Evolutionary conservation across 805 yeast genomes (phyloP), one percentile per base, ranked within the genome.

Genomic region (Yarrowia alimentaria): DNA sequence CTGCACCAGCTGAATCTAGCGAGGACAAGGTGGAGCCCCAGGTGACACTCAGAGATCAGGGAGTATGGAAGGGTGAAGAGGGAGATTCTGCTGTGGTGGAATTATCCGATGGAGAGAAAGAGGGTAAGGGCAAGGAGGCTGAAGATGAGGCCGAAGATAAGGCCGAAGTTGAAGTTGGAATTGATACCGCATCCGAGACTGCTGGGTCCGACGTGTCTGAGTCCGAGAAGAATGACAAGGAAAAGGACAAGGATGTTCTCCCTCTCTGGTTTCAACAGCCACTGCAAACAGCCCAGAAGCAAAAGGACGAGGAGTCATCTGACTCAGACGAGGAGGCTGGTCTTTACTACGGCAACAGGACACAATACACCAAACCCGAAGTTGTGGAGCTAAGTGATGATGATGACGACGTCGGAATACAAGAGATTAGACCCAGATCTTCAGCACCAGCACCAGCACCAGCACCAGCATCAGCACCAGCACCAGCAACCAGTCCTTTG

Each of bases 291-390:
- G n/a, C n/a, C n/a, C n/a, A n/a, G n/a, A n/a, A n/a, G n/a, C n/a
- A 16, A 18, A 18, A 38, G 6, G 32, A 38, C n/a, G 47, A 40
- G 10, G 19, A 6, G 9, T 21, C 24, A 21, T 21, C 47, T 5
- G 47, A 40, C 16, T 40, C 47, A 5, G 47, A 40, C 4, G 47
- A 40, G 8, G 47, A 40, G 1, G 47, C 47, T 3, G 47, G 47
- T 2, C 5, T 40, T 24, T 40, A 40, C 9, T 40, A 40, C 10
- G 33, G 47, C 14, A 19, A 20, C 5, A 13, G 16, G 3, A 5
- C 19, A 3, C 17, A 11, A 2, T 17, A 14, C 10, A 40, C 22
- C 12, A n/a, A 16, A 10, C 25, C 7, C 10, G 47, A 40, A 11
- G 24, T 40, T 10, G 25, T 40, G 3, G 47, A 40, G 18, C 6